These are phyloP conservation scores for Borealophlyctis nickersoniae DNA, from an alignment of 192 early-diverging fungal genomes.

Conservation along the genomic window DNA sequence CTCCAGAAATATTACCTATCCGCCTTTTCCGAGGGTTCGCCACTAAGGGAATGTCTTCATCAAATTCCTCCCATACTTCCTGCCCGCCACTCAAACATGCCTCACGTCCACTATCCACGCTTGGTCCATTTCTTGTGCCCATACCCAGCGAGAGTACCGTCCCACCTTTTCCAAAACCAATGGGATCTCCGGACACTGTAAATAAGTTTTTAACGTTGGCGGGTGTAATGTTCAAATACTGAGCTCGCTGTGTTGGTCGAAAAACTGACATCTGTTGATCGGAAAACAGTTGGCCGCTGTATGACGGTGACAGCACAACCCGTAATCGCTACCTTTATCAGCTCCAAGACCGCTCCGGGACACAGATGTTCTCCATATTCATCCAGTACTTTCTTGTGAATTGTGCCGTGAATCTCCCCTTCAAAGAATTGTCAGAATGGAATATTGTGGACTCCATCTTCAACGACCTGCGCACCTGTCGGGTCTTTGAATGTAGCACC, in stretches of 20 bases:
- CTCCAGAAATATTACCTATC: too few relatives aligned
- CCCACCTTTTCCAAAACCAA: too few relatives aligned
- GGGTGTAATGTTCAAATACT: slow-evolving; percentile 7
- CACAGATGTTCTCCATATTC: not conserved
- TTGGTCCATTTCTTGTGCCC: too few relatives aligned
- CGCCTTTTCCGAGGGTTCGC: too few relatives aligned
- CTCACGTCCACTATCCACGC: too few relatives aligned
- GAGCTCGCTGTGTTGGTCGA: not conserved
- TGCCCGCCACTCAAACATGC: too few relatives aligned
- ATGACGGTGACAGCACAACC: not conserved
- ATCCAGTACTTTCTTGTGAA: slow-evolving; percentile 12
- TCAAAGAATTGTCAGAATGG: not conserved
- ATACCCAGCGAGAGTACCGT: too few relatives aligned
- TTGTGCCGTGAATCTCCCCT: slow-evolving; percentile 1
- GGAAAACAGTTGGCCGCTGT: not conserved
- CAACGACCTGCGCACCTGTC: not conserved
- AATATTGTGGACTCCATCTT: not conserved
- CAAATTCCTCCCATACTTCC: too few relatives aligned
- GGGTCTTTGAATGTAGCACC: slow-evolving; percentile 13
- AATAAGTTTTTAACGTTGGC: slow-evolving; percentile 3
- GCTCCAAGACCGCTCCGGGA: slow-evolving; percentile 5
- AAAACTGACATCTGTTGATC: slow-evolving; percentile 1
- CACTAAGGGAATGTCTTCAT: too few relatives aligned
- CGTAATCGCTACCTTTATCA: slow-evolving; percentile 1
- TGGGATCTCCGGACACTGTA: not conserved